Percentiles rank a stretch among this genome's conserved stretches.
These are phyloP conservation scores for Russula griseocarnosa DNA, from an alignment of 768 basidiomycete species.

Conservation along the genomic window DNA sequence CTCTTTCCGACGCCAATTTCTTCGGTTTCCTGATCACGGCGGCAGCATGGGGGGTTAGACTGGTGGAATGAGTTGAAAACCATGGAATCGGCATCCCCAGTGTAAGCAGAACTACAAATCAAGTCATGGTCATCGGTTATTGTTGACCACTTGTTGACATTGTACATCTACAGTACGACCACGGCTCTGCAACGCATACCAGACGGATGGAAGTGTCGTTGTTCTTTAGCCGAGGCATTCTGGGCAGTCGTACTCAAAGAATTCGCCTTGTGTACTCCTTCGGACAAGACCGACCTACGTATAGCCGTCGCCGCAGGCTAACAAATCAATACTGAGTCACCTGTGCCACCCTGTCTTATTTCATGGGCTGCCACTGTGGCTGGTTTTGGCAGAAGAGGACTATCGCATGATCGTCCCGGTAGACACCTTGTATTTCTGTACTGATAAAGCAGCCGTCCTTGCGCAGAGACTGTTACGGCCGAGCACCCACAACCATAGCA, in stretches of 20 bases:
- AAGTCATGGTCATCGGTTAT: neutral
- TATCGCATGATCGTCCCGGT: neutral
- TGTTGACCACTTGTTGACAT: too few relatives aligned
- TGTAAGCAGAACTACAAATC: neutral
- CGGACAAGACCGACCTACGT: neutral
- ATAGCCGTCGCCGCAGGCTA: neutral
- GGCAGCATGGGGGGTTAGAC: too few relatives aligned
- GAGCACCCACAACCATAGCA: neutral
- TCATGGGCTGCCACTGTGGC: neutral
- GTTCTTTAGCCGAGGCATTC: neutral
- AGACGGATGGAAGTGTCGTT: neutral
- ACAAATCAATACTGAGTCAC: neutral
- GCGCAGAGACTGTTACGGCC: neutral
- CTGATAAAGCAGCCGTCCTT: neutral
- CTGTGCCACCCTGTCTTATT: neutral
- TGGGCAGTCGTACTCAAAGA: neutral
- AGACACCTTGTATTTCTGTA: neutral
- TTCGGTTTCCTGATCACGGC: too few relatives aligned
- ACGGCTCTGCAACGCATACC: neutral
- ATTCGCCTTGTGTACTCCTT: neutral
- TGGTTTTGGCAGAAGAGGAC: neutral
- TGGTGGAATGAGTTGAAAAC: too few relatives aligned
- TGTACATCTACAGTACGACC: too few relatives aligned
- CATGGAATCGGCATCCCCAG: neutral
- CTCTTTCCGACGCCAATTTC: neutral